Percentiles rank a stretch among this genome's conserved stretches.
phyloP scores from a whole-genome alignment of 2,329 filamentous ascomycete species.

The Penicillium psychrosexuale region DNA sequence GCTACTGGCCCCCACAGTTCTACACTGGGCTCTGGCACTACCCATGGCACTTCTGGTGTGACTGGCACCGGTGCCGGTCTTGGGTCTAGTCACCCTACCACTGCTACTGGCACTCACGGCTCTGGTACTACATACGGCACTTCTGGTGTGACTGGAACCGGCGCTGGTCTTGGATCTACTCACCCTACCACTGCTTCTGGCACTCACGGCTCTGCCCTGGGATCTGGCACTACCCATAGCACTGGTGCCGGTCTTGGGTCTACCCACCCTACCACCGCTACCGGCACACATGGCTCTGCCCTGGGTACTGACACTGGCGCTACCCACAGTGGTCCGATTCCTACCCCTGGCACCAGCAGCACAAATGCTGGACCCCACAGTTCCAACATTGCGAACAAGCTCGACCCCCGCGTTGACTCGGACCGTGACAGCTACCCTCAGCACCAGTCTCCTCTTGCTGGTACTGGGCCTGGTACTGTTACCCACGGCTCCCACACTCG shows the following conservation, averaged over 20 bases:
- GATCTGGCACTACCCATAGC: background rate
- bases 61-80: background rate
- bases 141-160: too few relatives aligned
- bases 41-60: background rate
- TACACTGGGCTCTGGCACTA: background rate
- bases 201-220: background rate
- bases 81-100: background rate
- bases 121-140: too few relatives aligned
- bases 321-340: background rate
- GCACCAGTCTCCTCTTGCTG: background rate
- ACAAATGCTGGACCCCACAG: slow-evolving; percentile 38
- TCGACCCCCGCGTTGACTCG: slow-evolving; percentile 34
- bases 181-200: slow-evolving; percentile 3
- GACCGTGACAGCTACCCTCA: slow-evolving; percentile 32
- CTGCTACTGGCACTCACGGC: background rate
- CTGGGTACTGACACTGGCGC: background rate
- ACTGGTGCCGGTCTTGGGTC: background rate
- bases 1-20: too few relatives aligned
- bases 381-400: slow-evolving; percentile 31
- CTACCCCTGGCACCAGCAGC: background rate
- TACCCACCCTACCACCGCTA: background rate
- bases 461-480: background rate
- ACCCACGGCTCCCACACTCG: background rate
- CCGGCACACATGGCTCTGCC: slow-evolving; percentile 9
- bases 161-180: background rate